These are phyloP conservation scores for Raphanus hybrid DNA, from an alignment of 441 rosid species.

Conservation along the genomic window DNA sequence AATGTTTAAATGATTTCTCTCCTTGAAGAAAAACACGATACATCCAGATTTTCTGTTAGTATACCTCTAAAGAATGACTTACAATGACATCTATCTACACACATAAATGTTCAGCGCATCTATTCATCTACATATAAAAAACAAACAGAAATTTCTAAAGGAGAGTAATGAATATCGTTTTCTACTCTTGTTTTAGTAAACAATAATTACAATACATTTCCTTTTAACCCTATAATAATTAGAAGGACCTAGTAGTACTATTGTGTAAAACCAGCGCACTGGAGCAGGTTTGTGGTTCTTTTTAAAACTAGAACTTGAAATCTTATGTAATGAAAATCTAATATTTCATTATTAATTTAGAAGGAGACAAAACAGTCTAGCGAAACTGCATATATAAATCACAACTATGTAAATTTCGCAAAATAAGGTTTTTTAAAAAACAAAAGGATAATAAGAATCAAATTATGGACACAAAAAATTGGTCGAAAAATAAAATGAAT, in stretches of 20 bases:
- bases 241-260: neutral
- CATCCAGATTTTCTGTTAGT: neutral
- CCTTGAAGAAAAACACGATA: conserved; percentile 4
- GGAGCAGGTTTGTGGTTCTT: neutral
- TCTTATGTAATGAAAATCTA: neutral
- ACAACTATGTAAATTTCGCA: neutral
- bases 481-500: neutral
- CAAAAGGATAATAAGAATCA: no score
- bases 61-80: conserved; percentile 14
- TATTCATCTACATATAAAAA: conserved; percentile 10
- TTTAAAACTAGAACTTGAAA: neutral
- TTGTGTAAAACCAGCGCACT: neutral
- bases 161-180: conserved; percentile 6
- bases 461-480: neutral
- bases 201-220: conserved; percentile 5
- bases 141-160: conserved; percentile 19
- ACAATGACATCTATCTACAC: conserved; percentile 24
- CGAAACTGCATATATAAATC: neutral
- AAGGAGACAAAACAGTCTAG: neutral
- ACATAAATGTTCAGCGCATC: conserved; percentile 24
- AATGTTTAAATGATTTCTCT: neutral
- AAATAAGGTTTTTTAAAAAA: no score
- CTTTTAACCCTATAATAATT: neutral
- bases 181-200: conserved; percentile 27
- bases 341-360: neutral